A percentile compares a stretch with the other conserved stretches of the same genome.
Conservation (phyloP, 2,329 filamentous ascomycete genomes). For the Colletotrichum gloeosporioides region DNA sequence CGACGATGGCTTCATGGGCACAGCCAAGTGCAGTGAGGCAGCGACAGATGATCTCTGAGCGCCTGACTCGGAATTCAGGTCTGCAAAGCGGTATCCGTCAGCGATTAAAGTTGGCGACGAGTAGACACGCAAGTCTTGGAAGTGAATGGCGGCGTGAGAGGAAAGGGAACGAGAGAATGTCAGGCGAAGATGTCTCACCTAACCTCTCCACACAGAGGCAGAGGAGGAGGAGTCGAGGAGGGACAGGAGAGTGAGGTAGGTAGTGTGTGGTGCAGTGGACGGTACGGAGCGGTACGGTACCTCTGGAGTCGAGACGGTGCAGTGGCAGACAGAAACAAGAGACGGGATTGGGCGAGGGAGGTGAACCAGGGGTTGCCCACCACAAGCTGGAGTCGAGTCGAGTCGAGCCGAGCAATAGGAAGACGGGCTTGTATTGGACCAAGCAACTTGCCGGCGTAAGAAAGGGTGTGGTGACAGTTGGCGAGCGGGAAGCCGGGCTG, state of each 20-base stretch:
- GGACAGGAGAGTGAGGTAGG: constrained; percentile 7
- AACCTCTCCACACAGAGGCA: constrained; percentile 13
- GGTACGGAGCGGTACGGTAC: constrained; percentile 4
- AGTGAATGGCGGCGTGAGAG: background rate
- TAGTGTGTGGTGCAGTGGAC: background rate
- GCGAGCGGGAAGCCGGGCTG: background rate
- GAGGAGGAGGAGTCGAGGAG: constrained; percentile 4
- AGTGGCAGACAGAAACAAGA: constrained; percentile 9
- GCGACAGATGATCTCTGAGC: background rate
- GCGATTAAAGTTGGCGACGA: constrained; percentile 4
- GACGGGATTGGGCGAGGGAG: constrained; percentile 19
- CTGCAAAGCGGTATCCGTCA: background rate
- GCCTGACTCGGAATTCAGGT: background rate
- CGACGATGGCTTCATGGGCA: constrained; percentile 20
- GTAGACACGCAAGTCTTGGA: background rate
- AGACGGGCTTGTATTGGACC: constrained; percentile 10
- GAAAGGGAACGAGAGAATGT: constrained; percentile 9
- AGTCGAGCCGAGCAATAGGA: background rate
- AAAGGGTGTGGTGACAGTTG: background rate
- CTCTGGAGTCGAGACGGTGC: background rate
- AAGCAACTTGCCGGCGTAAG: background rate
- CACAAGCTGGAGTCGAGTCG: constrained; percentile 15
- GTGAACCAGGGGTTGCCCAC: constrained; percentile 14
- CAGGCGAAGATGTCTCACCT: constrained; percentile 21
- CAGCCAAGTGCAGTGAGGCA: background rate